Evolutionary conservation across 805 yeast species (phyloP).

Genomic region (Zygosaccharomyces gambellarensis): DNA sequence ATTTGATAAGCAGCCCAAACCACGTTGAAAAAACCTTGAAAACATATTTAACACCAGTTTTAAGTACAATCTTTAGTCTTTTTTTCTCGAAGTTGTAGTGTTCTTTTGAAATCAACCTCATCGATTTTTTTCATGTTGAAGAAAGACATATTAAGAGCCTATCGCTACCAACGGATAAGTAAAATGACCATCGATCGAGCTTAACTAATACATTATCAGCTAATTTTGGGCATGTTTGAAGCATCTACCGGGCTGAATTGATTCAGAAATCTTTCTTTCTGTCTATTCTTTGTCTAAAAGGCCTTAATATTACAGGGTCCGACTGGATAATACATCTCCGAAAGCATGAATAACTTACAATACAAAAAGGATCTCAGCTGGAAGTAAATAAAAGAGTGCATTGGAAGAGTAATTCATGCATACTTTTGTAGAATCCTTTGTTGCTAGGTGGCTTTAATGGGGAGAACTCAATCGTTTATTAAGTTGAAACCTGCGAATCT

Average conservation of each 20-base stretch:
- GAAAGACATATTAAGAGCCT: not conserved
- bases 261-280: not conserved
- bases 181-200: not conserved
- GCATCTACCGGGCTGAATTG: not conserved
- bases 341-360: not conserved
- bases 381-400: too few relatives aligned
- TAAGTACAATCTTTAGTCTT: not conserved
- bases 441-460: slow-evolving; percentile 13
- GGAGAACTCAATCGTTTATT: slow-evolving; percentile 23
- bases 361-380: not conserved
- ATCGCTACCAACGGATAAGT: slow-evolving; percentile 4
- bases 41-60: not conserved
- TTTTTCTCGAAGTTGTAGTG: not conserved
- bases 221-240: not conserved
- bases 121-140: slow-evolving; percentile 3
- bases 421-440: not conserved
- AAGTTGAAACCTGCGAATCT: slow-evolving; percentile 22
- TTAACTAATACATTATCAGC: too few relatives aligned
- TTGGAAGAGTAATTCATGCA: too few relatives aligned
- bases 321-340: not conserved
- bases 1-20: not conserved
- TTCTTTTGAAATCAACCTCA: not conserved
- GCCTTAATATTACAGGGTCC: not conserved
- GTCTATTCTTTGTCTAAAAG: not conserved
- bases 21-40: not conserved